phyloP scores from a whole-genome alignment of 441 rosid species.

The Aquilaria agallochum region DNA sequence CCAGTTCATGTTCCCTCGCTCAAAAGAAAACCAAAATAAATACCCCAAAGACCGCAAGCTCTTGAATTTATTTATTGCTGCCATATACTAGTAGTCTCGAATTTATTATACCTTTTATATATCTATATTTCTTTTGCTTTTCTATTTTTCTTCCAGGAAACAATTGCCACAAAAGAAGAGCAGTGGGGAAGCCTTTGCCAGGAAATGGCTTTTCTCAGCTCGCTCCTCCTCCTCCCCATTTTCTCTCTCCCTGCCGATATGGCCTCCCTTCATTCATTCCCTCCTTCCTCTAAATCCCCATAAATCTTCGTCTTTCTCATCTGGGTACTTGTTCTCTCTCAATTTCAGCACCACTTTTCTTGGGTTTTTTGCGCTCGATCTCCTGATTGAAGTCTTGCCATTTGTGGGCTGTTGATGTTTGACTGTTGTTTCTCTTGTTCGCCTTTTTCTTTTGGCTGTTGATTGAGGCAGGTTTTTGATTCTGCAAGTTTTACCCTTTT shows the following conservation, averaged over 20 bases:
- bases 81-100: background rate
- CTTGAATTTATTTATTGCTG: background rate
- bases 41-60: background rate
- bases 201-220: constrained; percentile 34
- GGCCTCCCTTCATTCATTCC: constrained; percentile 12
- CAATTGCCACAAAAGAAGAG: constrained; percentile 37
- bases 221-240: constrained; percentile 5
- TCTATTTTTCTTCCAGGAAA: constrained; percentile 16
- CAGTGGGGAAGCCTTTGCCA: constrained; percentile 28
- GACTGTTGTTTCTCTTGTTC: constrained; percentile 21
- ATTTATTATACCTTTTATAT: constrained; percentile 18
- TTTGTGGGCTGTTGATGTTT: constrained; percentile 19
- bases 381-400: constrained; percentile 8
- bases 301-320: constrained; percentile 24
- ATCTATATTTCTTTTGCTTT: background rate
- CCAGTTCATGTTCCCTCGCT: background rate
- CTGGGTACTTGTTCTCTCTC: constrained; percentile 27
- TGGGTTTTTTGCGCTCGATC: background rate
- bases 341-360: constrained; percentile 23
- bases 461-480: constrained; percentile 15
- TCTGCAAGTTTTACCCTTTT: constrained; percentile 16
- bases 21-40: background rate
- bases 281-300: constrained; percentile 19
- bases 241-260: constrained; percentile 15
- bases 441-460: constrained; percentile 21